Conservation (phyloP, 2,329 filamentous ascomycete genomes). For the Rhynchosporium agropyri region DNA sequence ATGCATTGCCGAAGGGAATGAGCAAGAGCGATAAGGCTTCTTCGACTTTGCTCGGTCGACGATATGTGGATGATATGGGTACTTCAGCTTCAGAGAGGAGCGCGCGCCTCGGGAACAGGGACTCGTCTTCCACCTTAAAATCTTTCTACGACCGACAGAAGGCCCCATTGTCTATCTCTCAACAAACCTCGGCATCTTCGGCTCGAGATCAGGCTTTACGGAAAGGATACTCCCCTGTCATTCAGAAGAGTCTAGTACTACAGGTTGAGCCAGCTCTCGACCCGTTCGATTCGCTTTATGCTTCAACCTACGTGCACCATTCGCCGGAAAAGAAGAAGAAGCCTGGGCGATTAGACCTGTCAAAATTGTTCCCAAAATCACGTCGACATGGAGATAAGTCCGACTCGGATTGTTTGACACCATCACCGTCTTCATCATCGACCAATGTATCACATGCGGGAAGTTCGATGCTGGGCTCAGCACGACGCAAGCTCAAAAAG, state of each 20-base stretch:
- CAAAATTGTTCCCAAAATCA: constrained; percentile 39
- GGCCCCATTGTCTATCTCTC: constrained; percentile 45
- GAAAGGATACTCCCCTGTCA: constrained; percentile 43
- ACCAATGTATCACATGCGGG: constrained; percentile 25
- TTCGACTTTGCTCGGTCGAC: constrained; percentile 49
- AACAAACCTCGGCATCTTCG: constrained; percentile 49
- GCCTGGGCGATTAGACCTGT: constrained; percentile 37
- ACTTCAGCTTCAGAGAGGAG: constrained; percentile 44
- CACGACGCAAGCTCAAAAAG: constrained; percentile 34
- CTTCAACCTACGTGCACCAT: constrained; percentile 16
- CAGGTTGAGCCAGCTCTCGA: constrained; percentile 33
- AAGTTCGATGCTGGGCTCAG: constrained; percentile 15
- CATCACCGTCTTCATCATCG: constrained; percentile 30
- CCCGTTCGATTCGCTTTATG: constrained; percentile 33
- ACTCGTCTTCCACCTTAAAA: constrained; percentile 50
- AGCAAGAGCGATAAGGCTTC: constrained; percentile 47
- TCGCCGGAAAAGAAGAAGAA: constrained; percentile 37
- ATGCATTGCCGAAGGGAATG: constrained; percentile 30
- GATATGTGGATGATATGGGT: constrained; percentile 43
- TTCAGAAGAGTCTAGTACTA: constrained; percentile 36
- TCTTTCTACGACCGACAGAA: constrained; percentile 51
- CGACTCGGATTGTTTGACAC: constrained; percentile 21
- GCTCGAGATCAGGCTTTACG: constrained; percentile 45
- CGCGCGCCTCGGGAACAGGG: constrained; percentile 41
- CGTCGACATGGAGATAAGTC: constrained; percentile 29